Evolutionary conservation across 2,329 filamentous ascomycete genomes (phyloP).

Genomic region (Aspergillus ustus): DNA sequence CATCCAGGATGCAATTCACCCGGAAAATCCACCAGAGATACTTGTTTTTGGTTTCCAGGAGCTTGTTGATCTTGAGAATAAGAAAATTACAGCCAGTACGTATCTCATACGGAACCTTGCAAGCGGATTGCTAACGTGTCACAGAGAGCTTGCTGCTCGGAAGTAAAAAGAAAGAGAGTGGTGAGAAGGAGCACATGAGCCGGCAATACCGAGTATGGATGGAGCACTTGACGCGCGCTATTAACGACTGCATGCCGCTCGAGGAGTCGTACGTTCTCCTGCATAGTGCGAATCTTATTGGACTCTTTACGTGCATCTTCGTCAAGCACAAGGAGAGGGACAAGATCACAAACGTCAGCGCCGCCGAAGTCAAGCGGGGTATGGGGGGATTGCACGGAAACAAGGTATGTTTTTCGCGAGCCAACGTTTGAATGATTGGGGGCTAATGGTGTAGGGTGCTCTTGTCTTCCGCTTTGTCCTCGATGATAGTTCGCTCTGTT

Average conservation of each 20-base stretch:
- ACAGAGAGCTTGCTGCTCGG: conserved; percentile 79
- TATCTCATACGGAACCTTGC: conserved; percentile 24
- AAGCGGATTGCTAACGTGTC: conserved; percentile 31
- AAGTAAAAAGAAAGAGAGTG: conserved; percentile 78
- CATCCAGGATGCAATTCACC: conserved; percentile 76
- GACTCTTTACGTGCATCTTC: conserved; percentile 94
- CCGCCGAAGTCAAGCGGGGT: conserved; percentile 87
- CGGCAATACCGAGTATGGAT: conserved; percentile 97
- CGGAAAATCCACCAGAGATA: conserved; percentile 82
- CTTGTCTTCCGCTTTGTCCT: conserved; percentile 89
- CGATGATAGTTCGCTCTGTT: conserved; percentile 92
- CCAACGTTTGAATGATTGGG: not conserved
- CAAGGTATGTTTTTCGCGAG: conserved; percentile 59
- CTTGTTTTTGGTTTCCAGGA: conserved; percentile 97
- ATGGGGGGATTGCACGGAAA: conserved; percentile 96
- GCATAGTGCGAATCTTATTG: conserved; percentile 87
- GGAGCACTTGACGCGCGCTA: conserved; percentile 79
- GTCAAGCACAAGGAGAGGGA: conserved; percentile 79
- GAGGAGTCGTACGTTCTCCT: conserved; percentile 81
- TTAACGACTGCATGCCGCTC: conserved; percentile 81
- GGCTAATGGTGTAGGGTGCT: conserved; percentile 63
- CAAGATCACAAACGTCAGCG: conserved; percentile 76
- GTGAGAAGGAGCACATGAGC: conserved; percentile 85
- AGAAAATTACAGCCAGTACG: conserved; percentile 90
- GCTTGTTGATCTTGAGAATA: conserved; percentile 96